These are phyloP conservation scores for Fraxinus floribunda DNA, from an alignment of 305 asterid genomes.

Conservation along the genomic window DNA sequence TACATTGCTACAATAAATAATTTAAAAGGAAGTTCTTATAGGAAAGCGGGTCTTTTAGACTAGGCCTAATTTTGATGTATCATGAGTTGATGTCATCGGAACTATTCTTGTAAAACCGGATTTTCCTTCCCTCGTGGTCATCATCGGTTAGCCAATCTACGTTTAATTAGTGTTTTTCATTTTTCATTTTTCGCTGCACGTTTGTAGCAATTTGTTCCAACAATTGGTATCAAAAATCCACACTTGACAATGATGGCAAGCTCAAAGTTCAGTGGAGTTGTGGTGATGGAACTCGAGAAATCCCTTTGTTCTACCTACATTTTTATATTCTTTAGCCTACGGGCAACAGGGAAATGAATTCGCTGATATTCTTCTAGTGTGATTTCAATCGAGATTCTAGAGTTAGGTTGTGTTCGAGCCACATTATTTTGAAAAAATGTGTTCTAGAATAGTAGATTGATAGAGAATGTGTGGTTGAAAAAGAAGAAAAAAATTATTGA, in stretches of 20 bases:
- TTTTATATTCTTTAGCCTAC: not conserved
- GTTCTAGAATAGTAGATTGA: no score
- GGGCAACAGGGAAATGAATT: not conserved
- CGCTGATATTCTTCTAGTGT: not conserved
- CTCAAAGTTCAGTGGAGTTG: not conserved
- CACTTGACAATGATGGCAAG: not conserved
- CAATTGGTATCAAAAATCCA: not conserved
- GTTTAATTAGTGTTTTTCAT: not conserved
- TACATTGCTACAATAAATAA: not conserved
- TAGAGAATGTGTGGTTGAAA: no score
- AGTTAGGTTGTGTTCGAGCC: no score
- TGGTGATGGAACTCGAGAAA: not conserved
- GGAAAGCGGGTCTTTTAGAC: not conserved
- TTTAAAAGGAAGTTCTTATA: not conserved
- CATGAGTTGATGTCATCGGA: not conserved
- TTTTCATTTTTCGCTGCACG: not conserved
- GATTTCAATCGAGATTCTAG: not conserved
- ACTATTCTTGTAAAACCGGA: not conserved
- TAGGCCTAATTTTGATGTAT: not conserved
- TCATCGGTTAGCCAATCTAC: not conserved
- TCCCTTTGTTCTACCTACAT: not conserved
- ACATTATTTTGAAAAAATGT: no score
- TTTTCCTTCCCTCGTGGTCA: not conserved
- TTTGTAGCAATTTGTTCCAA: not conserved
- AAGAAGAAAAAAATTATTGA: no score